Evolutionary conservation across 441 rosid genomes (phyloP).

Genomic region (Brassica balearica): DNA sequence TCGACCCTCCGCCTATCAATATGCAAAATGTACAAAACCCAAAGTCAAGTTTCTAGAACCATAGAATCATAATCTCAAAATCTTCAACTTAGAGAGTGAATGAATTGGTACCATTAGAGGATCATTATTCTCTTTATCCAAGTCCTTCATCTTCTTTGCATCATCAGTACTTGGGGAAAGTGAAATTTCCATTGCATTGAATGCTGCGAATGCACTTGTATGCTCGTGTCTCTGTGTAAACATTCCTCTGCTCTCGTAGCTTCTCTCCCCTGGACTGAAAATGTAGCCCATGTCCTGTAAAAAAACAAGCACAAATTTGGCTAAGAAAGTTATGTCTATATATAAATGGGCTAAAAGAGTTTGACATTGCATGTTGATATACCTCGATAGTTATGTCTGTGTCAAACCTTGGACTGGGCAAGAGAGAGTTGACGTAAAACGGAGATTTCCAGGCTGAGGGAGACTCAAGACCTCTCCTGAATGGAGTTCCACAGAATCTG

Average conservation of each 20-base stretch:
- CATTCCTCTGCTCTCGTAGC: slow-evolving; percentile 81
- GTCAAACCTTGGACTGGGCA: slow-evolving; percentile 83
- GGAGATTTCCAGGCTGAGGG: slow-evolving; percentile 99
- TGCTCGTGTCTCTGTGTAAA: slow-evolving; percentile 85
- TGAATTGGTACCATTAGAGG: slow-evolving; percentile 34
- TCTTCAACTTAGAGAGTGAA: slow-evolving; percentile 3
- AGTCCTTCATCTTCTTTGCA: slow-evolving; percentile 53
- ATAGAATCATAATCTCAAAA: not conserved
- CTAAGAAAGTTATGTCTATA: not conserved
- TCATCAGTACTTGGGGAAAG: slow-evolving; percentile 52
- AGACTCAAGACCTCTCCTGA: slow-evolving; percentile 85
- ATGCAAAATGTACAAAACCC: slow-evolving; percentile 9
- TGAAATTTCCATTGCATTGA: slow-evolving; percentile 69
- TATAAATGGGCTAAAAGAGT: not conserved
- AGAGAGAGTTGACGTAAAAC: slow-evolving; percentile 83
- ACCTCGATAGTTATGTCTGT: slow-evolving; percentile 96
- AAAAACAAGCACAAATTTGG: slow-evolving; percentile 9
- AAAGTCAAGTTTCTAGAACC: not conserved
- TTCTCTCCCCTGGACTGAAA: slow-evolving; percentile 91
- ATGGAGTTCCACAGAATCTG: slow-evolving; percentile 94
- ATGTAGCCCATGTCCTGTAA: slow-evolving; percentile 87
- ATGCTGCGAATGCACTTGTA: slow-evolving; percentile 69
- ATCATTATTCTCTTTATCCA: slow-evolving; percentile 50
- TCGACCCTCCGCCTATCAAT: slow-evolving; percentile 72
- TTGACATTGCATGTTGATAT: slow-evolving; percentile 5